Evolutionary conservation across 495 filamentous ascomycete genomes (phyloP), one percentile per base, ranked within the genome.

Genomic region (Neurospora sp.): DNA sequence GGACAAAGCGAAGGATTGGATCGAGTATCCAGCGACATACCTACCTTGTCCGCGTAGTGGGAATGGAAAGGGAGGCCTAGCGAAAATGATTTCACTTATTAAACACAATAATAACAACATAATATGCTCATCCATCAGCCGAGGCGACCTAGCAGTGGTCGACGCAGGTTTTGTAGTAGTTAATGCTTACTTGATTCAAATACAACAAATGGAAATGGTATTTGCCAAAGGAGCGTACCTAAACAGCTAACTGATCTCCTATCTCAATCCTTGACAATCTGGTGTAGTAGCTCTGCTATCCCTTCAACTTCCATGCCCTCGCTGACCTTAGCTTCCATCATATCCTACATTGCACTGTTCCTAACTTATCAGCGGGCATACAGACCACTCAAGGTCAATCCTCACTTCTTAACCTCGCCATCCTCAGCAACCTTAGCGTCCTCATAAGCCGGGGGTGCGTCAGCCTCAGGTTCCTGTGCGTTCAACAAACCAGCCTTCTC

Each of bases 401-500:
- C n/a, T n/a, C n/a, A n/a, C 46, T 54, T 54, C 46, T 4, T 62
- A 18, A 62, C 27, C 27, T 62, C 54, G 0, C 27, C 54, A 27
- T 62, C 27, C 54, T 62, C 54, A 35, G 27, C 54, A 35, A 35
- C 54, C 54, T 62, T 62, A 1, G 27, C 54, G 18, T 82, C 80
- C 54, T 81, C 75, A 70, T 86, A 86, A 40, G 83, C 76, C 16
- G 84, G 84, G 1, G 84, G 85, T 1, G 77, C 54, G 27, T 62
- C 54, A 62, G 54, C 54, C 54, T 62, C 54, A 18, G 27, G 66
- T 16, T 83, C 83, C 71, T 86, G 77, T 14, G 79, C 20, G 66
- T 77, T 79, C 81, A 86, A 80, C 71, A 86, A 76, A 31, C 83
- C 82, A 5, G 80, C 70, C 79, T 86, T 86, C 78, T 86, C 84